Evolutionary conservation across 176 grass and related monocot species (phyloP).

Genomic region (Oryza nivara): DNA sequence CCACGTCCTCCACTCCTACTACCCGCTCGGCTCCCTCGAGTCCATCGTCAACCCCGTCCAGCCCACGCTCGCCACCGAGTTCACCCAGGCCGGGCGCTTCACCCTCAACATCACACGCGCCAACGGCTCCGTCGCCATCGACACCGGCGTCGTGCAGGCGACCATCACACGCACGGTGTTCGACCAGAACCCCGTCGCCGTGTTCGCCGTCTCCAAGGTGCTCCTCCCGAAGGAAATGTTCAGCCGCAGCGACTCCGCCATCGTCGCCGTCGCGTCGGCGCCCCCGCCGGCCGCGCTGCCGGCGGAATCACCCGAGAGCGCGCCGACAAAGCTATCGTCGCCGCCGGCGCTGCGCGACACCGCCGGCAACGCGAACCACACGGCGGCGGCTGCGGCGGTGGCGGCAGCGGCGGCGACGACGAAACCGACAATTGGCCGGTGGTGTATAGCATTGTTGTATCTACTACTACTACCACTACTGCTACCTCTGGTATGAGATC

Average conservation of each 20-base stretch:
- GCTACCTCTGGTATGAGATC: slow-evolving; percentile 48
- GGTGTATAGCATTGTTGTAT: slow-evolving; percentile 56
- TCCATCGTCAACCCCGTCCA: slow-evolving; percentile 94
- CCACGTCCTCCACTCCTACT: slow-evolving; percentile 93
- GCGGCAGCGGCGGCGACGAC: background rate
- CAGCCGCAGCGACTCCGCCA: background rate
- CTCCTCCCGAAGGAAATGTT: slow-evolving; percentile 93
- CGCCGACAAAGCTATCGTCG: slow-evolving; percentile 56
- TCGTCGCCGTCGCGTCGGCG: background rate
- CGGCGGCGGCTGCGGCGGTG: background rate
- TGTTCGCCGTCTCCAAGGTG: slow-evolving; percentile 88
- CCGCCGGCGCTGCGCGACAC: slow-evolving; percentile 49
- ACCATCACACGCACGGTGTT: slow-evolving; percentile 83
- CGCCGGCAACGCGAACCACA: slow-evolving; percentile 25
- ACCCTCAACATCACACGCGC: slow-evolving; percentile 89
- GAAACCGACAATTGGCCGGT: background rate
- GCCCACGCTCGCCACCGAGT: slow-evolving; percentile 87
- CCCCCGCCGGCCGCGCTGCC: slow-evolving; percentile 19
- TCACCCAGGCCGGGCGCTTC: slow-evolving; percentile 65
- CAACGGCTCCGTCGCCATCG: slow-evolving; percentile 80
- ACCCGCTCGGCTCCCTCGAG: slow-evolving; percentile 84
- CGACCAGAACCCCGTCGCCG: slow-evolving; percentile 90
- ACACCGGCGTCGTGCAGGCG: slow-evolving; percentile 86
- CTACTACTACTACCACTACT: slow-evolving; percentile 23
- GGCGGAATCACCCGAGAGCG: slow-evolving; percentile 32